phyloP scores from a whole-genome alignment of 2,329 filamentous ascomycete genomes.

The Scytalidium sp. region DNA sequence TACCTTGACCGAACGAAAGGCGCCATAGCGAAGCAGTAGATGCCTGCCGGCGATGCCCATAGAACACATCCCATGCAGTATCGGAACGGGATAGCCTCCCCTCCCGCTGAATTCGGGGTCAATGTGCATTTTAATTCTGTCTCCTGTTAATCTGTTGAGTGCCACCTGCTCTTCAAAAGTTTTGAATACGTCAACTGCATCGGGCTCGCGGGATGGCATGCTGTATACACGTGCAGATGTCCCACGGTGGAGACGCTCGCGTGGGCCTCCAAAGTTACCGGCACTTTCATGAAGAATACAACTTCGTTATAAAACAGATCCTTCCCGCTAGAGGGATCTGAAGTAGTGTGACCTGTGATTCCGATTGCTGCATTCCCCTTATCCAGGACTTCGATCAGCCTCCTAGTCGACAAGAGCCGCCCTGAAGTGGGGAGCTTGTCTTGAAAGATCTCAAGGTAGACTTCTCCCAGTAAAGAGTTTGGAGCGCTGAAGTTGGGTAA shows the following conservation, averaged over 20 bases:
- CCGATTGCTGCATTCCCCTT: constrained; percentile 86
- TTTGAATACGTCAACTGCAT: constrained; percentile 76
- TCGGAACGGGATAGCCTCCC: constrained; percentile 87
- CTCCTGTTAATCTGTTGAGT: constrained; percentile 84
- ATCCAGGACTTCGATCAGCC: constrained; percentile 88
- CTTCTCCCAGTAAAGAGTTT: constrained; percentile 96
- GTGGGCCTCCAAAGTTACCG: constrained; percentile 76
- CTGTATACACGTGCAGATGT: too few relatives aligned
- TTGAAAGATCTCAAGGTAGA: constrained; percentile 81
- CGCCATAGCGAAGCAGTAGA: constrained; percentile 75
- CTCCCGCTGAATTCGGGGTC: constrained; percentile 90
- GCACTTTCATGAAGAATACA: constrained; percentile 85
- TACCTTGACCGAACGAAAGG: constrained; percentile 68
- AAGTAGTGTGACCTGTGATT: constrained; percentile 73
- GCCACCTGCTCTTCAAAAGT: constrained; percentile 87
- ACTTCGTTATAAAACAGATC: constrained; percentile 94
- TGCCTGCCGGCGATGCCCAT: constrained; percentile 88
- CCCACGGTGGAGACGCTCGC: too few relatives aligned
- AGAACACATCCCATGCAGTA: constrained; percentile 88
- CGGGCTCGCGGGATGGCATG: constrained; percentile 59
- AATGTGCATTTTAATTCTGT: constrained; percentile 91
- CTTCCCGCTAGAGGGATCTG: constrained; percentile 71
- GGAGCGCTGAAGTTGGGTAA: constrained; percentile 93
- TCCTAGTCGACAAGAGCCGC: constrained; percentile 68
- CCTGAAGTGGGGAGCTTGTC: constrained; percentile 83